Evolutionary conservation across 2,329 filamentous ascomycete species (phyloP).

Genomic region (Colletotrichum horii): DNA sequence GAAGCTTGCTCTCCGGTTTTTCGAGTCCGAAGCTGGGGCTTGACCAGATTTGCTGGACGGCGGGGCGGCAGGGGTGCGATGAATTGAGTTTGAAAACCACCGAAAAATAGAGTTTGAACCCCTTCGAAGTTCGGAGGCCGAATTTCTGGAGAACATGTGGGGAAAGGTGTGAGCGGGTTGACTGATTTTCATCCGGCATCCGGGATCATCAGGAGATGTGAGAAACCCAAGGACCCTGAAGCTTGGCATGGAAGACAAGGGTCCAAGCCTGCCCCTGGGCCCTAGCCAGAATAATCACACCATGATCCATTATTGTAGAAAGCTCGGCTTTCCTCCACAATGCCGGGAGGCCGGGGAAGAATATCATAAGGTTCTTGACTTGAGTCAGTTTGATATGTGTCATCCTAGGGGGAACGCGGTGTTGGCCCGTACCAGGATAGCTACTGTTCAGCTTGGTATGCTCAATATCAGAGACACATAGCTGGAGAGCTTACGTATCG

Average conservation of each 20-base stretch:
- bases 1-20: background rate
- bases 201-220: background rate
- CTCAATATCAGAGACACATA: background rate
- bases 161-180: background rate
- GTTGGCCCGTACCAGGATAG: background rate
- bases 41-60: background rate
- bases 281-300: background rate
- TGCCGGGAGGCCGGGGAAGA: background rate
- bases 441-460: background rate
- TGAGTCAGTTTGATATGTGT: background rate
- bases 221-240: background rate
- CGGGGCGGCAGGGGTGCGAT: background rate
- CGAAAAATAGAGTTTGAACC: background rate
- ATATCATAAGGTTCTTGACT: background rate
- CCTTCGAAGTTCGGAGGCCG: background rate
- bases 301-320: background rate
- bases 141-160: background rate
- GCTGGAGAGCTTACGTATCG: background rate
- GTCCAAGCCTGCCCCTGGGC: background rate
- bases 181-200: background rate
- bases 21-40: background rate
- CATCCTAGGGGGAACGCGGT: background rate
- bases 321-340: background rate
- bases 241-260: background rate
- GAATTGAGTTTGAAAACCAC: background rate